phyloP scores from a whole-genome alignment of 129 eudicot species.

The Flaveria linearis region DNA sequence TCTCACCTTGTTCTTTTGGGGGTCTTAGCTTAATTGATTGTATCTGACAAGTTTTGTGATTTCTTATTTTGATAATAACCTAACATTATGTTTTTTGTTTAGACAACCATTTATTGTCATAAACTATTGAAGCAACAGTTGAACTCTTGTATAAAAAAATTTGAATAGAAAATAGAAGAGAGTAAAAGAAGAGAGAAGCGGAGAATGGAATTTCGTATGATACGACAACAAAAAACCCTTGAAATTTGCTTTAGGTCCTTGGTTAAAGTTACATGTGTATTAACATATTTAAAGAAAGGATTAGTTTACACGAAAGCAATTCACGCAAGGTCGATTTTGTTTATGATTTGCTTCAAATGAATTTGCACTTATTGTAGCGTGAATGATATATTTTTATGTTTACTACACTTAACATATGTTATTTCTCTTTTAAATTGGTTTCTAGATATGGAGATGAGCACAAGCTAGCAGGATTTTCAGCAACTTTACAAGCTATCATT shows the following conservation, averaged over 20 bases:
- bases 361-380: slow-evolving; percentile 9
- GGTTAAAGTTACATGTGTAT: slow-evolving; percentile 2
- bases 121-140: not conserved
- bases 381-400: not conserved
- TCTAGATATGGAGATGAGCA: slow-evolving; percentile 94
- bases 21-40: not conserved
- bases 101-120: slow-evolving; percentile 7
- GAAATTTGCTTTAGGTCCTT: not conserved
- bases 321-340: not conserved
- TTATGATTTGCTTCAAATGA: slow-evolving; percentile 13
- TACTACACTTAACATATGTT: not conserved
- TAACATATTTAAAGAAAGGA: not conserved
- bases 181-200: not conserved
- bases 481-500: slow-evolving; percentile 98
- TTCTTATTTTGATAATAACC: slow-evolving; percentile 2
- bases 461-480: slow-evolving; percentile 97
- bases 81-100: slow-evolving; percentile 2
- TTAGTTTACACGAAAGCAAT: not conserved
- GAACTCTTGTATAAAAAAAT: not conserved
- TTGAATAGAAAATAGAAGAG: not conserved
- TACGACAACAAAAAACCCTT: not conserved
- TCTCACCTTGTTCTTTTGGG: too few species aligned
- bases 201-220: not conserved
- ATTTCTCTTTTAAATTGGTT: slow-evolving; percentile 17
- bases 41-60: not conserved